A percentile compares a stretch with the other conserved stretches of the same genome.
These are phyloP conservation scores for Glycyrrhiza uralensis DNA, from an alignment of 306 rosid species.

Conservation along the genomic window DNA sequence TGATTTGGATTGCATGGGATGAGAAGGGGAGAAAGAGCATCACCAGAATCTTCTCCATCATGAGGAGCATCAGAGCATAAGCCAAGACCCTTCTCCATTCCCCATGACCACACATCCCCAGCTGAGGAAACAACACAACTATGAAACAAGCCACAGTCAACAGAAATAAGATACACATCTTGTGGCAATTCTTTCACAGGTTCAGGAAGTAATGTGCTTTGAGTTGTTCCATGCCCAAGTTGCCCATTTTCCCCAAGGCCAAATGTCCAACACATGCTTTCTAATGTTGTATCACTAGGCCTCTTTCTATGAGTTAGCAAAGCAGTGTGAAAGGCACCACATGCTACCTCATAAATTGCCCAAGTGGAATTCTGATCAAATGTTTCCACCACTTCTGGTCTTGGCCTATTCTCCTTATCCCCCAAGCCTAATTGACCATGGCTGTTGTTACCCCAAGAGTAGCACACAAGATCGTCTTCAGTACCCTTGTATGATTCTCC, in stretches of 20 bases:
- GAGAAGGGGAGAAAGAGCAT: slow-evolving; percentile 61
- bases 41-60: slow-evolving; percentile 54
- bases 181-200: slow-evolving; percentile 66
- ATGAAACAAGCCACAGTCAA: slow-evolving; percentile 90
- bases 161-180: slow-evolving; percentile 37
- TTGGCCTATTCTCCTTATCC: slow-evolving; percentile 49
- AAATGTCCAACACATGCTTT: slow-evolving; percentile 78
- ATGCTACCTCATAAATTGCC: slow-evolving; percentile 66
- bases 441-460: slow-evolving; percentile 83
- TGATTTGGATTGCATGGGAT: slow-evolving; percentile 35
- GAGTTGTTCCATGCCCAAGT: slow-evolving; percentile 87
- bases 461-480: slow-evolving; percentile 52
- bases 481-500: slow-evolving; percentile 57
- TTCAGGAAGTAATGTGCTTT: slow-evolving; percentile 47
- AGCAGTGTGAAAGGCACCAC: slow-evolving; percentile 95
- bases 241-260: slow-evolving; percentile 95
- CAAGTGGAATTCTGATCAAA: slow-evolving; percentile 52
- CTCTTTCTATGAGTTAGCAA: slow-evolving; percentile 60
- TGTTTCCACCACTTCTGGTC: slow-evolving; percentile 53
- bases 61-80: slow-evolving; percentile 73
- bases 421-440: slow-evolving; percentile 90
- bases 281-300: slow-evolving; percentile 35
- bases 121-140: slow-evolving; percentile 70
- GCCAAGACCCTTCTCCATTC: slow-evolving; percentile 96
- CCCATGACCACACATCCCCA: slow-evolving; percentile 97